Base-by-base conservation (phyloP, 352 stramenopile species). In the Elongisporangium prolatum region DNA sequence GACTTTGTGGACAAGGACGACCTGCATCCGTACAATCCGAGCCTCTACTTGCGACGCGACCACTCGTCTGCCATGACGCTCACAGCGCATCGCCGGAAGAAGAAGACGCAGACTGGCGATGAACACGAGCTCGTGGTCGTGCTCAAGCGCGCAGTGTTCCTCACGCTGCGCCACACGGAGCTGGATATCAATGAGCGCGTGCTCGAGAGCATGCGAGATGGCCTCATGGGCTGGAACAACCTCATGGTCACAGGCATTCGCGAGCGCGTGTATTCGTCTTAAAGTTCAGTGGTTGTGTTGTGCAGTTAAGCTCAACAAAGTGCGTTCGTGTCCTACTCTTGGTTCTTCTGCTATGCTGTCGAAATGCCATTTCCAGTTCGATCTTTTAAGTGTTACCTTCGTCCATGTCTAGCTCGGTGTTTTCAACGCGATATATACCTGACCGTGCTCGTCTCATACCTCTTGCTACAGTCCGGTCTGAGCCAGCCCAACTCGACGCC, bases 1-100 rank as follows among this genome's bases (percentile, higher is more conserved):
- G 64, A 71, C 48, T 75, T 58, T 21, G 59, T 70, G 8, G 57
- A 67, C 47, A 24, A 56, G 21, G 61, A 67, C 48, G 61, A 67
- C 18, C 48, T 67, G 55, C 56, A 63, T 37, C 61, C 61, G 40
- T 67, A 67, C 56, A 37, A 38, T 21, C 53, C 61, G 44, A 37
- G 59, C 10, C 54, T 50, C 47, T 44, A 56, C 3, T 24, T 67
- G 3, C 50, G 61, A 11, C 58, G 59, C 21, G 61, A 67, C 21
- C 56, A 63, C 24, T 59, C 50, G 6, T 55, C 55, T 5, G 61
- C 38, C 18, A 53, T 67, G 14, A 50, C 52, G 13, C 52, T 68
- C 6, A 57, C 52, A 1, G 56, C 25, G 18, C 52, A 63, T 25
- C 38, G 40, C n/a, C 28, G 28, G 28, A 40, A 40, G 28, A 40